These are phyloP conservation scores for Phyllosticta capitalensis DNA, from an alignment of 2,329 filamentous ascomycete genomes.

Conservation along the genomic window DNA sequence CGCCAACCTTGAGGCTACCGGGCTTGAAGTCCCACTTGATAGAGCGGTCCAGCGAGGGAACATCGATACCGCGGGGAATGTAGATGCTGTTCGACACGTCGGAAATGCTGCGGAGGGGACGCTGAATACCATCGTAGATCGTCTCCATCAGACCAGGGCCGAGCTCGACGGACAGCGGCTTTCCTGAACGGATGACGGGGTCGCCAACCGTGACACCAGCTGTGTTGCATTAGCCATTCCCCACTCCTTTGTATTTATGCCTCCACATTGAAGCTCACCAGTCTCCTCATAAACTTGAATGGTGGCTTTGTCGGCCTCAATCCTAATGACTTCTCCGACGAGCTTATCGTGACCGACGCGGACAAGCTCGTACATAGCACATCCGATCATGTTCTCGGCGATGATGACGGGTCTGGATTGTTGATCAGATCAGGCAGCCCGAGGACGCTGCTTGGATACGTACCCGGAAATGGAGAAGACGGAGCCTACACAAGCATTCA, in stretches of 20 bases:
- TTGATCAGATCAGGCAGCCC: slow-evolving; percentile 21
- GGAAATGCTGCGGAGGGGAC: slow-evolving; percentile 79
- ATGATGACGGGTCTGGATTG: slow-evolving; percentile 70
- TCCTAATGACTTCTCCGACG: slow-evolving; percentile 95
- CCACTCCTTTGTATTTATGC: background rate
- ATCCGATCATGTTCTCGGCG: slow-evolving; percentile 96
- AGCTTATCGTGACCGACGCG: slow-evolving; percentile 86
- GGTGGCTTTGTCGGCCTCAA: slow-evolving; percentile 88
- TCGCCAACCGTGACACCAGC: slow-evolving; percentile 95
- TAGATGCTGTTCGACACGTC: slow-evolving; percentile 79
- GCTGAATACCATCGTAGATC: slow-evolving; percentile 98
- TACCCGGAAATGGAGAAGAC: slow-evolving; percentile 64
- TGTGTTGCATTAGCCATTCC: slow-evolving; percentile 27
- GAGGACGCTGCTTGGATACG: slow-evolving; percentile 18
- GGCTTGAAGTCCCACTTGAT: slow-evolving; percentile 98
- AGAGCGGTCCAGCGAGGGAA: slow-evolving; percentile 77
- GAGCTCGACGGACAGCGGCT: slow-evolving; percentile 94
- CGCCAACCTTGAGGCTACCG: slow-evolving; percentile 75
- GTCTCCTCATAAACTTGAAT: slow-evolving; percentile 99
- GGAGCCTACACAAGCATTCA: slow-evolving; percentile 33
- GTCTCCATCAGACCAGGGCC: slow-evolving; percentile 96
- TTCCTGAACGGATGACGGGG: slow-evolving; percentile 80
- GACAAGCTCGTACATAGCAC: slow-evolving; percentile 99
- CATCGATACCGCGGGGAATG: slow-evolving; percentile 86
- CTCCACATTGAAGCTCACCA: slow-evolving; percentile 46